phyloP scores from a whole-genome alignment of 805 yeast species.

The Pichia scutulata region DNA sequence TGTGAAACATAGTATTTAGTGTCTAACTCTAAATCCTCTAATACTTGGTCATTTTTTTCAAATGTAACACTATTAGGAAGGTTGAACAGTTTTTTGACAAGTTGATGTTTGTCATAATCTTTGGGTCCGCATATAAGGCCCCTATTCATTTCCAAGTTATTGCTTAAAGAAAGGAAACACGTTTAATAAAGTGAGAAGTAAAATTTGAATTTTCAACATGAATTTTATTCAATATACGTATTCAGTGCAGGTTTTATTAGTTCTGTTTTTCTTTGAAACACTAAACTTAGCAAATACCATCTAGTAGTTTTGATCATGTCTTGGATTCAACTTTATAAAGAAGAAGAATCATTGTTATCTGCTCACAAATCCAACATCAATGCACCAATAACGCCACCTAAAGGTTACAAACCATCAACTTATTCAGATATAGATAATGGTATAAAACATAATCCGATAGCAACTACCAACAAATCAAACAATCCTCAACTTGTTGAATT shows the following conservation, averaged over 20 bases:
- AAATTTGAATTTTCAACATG: background rate
- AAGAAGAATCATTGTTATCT: background rate
- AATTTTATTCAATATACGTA: too few species aligned
- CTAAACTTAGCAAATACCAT: too few species aligned
- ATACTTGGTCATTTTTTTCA: constrained; percentile 21
- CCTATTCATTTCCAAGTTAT: background rate
- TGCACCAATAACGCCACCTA: background rate
- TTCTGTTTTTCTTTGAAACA: too few species aligned
- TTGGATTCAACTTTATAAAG: background rate
- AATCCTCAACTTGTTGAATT: constrained; percentile 26
- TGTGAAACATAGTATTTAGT: constrained; percentile 24
- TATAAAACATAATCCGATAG: background rate
- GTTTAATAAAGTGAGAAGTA: background rate
- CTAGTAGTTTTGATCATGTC: background rate
- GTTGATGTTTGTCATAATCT: background rate
- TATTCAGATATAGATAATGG: background rate
- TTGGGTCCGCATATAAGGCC: background rate
- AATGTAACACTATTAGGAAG: background rate
- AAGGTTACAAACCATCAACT: background rate
- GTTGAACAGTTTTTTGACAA: background rate
- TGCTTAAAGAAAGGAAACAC: background rate
- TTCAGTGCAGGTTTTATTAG: too few species aligned
- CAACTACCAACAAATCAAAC: background rate
- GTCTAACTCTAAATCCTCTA: constrained; percentile 16
- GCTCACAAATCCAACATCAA: background rate